Evolutionary conservation across 148 eudicot species (phyloP).

Genomic region (Nepenthes mirabilis): DNA sequence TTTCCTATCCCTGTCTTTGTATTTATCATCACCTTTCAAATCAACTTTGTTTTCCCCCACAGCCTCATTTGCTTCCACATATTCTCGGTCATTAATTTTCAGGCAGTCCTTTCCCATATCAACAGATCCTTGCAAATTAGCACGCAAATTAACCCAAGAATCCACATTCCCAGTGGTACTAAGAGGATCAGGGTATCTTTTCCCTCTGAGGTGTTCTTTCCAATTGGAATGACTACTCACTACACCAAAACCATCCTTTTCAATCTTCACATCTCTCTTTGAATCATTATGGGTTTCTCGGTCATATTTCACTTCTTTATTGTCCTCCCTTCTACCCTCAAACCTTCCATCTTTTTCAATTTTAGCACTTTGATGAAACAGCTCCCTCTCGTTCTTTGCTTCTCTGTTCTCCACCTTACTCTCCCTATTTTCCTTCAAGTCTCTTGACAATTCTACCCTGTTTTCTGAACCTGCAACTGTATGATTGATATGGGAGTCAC

Average conservation of each 20-base stretch:
- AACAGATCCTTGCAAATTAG: constrained; percentile 31
- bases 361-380: constrained; percentile 37
- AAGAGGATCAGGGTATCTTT: constrained; percentile 45
- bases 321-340: constrained; percentile 48
- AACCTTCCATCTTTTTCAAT: constrained; percentile 37
- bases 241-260: constrained; percentile 40
- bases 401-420: constrained; percentile 39
- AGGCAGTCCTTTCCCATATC: constrained; percentile 36
- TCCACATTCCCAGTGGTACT: constrained; percentile 33
- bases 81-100: constrained; percentile 25
- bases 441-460: constrained; percentile 40
- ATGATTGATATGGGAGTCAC: constrained; percentile 40
- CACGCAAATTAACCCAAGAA: constrained; percentile 35
- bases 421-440: constrained; percentile 40
- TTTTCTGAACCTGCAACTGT: constrained; percentile 28
- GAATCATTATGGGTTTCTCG: constrained; percentile 34
- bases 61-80: constrained; percentile 47
- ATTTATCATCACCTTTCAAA: constrained; percentile 60
- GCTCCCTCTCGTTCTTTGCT: constrained; percentile 42
- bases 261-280: constrained; percentile 42
- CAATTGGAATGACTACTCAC: constrained; percentile 36
- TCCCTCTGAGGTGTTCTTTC: constrained; percentile 62
- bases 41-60: constrained; percentile 74
- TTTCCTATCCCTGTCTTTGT: constrained; percentile 76
- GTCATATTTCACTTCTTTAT: constrained; percentile 47